Base-by-base conservation (phyloP, 257 asterid species). In the Solanum boliviense region DNA sequence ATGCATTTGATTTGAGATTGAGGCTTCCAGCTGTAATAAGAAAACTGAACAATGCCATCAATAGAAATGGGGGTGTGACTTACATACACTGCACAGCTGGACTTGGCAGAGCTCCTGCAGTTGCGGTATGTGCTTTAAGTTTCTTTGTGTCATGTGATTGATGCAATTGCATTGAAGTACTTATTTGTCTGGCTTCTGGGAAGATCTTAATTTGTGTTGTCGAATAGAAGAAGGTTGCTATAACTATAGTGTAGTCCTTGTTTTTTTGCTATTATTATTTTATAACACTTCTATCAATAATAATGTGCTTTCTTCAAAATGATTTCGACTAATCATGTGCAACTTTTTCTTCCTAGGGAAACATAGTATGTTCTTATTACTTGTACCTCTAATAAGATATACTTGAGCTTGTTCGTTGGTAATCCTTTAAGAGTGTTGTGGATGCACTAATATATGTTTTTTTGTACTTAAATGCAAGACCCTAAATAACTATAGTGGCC, bases 81-180 rank as follows among this genome's bases (percentile, higher is more conserved):
- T 97, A 97, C 75, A 91, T 97, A 92, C 99, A 97, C 88, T 97
- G 99, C 89, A 97, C 99, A 8, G 99, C 99, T 87, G 99, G 99
- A 75, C 96, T 97, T 83, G 99, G 99, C 85, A 91, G 99, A 92
- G 99, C 99, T 84, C 99, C 99, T 9, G 96, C 98, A 79, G 94
- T 95, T 87, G 99, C 95, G 81, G 99, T 97, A 93, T 60, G 88
- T 75, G 86, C 32, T 67, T 97, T 67, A 84, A 81, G 84, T n/a
- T 58, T 56, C 84, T 23, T 88, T 81, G 27, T 58, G 25, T 39
- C 82, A 5, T 20, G 48, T 65, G 56, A 71, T 38, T 16, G 39
- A 15, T 16, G 46, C 29, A 76, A 41, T 39, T 32, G 23, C 34
- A 23, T 60, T 81, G 29, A 44, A 65, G 20, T 62, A 20, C 84